A percentile compares a stretch with the other conserved stretches of the same genome.
These are phyloP conservation scores for Ustulina deusta DNA, from an alignment of 2,329 filamentous ascomycete species.

Conservation along the genomic window DNA sequence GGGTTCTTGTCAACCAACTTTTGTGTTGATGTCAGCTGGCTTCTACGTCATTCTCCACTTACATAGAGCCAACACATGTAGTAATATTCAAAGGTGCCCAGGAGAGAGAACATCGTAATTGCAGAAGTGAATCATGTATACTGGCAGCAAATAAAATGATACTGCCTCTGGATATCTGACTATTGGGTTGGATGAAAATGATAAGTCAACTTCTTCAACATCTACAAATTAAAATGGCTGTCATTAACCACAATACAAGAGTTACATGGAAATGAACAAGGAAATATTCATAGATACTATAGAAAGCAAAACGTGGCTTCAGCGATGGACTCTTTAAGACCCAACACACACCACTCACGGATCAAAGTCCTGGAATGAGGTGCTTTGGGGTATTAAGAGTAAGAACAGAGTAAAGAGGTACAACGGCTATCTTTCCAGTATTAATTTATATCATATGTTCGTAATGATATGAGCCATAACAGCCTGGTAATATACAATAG, in stretches of 20 bases:
- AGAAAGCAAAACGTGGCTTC: background rate
- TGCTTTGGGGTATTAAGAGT: background rate
- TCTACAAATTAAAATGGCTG: background rate
- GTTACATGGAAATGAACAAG: background rate
- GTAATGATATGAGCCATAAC: background rate
- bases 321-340: background rate
- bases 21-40: background rate
- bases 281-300: background rate
- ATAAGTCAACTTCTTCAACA: background rate
- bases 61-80: background rate
- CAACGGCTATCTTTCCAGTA: no score
- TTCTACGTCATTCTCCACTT: background rate
- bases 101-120: background rate
- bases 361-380: background rate
- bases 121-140: background rate
- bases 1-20: background rate
- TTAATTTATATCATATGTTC: background rate
- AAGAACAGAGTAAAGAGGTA: background rate
- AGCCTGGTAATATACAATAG: background rate
- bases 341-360: background rate
- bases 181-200: background rate
- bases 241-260: background rate
- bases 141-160: background rate
- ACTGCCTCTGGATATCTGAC: background rate
- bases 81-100: background rate